These are phyloP conservation scores for Paxillus ammoniavirescens DNA, from an alignment of 768 basidiomycete species.

Conservation along the genomic window DNA sequence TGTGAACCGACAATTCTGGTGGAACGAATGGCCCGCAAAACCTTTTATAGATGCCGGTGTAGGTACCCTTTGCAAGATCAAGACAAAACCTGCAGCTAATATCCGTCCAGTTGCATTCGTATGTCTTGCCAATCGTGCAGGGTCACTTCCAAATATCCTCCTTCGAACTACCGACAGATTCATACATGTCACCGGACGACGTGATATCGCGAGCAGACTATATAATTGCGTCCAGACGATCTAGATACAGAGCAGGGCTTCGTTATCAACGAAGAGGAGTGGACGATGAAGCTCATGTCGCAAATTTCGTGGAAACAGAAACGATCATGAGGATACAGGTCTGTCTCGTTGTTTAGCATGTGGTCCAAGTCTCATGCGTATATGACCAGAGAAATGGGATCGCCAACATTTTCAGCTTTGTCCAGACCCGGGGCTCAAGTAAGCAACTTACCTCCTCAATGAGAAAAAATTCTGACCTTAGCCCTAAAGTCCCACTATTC, in stretches of 20 bases:
- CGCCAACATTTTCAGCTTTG: slow-evolving; percentile 80
- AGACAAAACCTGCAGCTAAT: neutral
- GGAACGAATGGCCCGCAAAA: slow-evolving; percentile 88
- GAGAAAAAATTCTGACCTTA: slow-evolving; percentile 3
- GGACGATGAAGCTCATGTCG: slow-evolving; percentile 90
- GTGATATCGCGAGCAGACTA: slow-evolving; percentile 60
- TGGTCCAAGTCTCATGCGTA: neutral
- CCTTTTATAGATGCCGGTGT: slow-evolving; percentile 89
- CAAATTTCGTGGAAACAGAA: slow-evolving; percentile 96
- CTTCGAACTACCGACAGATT: slow-evolving; percentile 55
- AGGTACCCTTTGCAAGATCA: slow-evolving; percentile 23
- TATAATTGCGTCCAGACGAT: slow-evolving; percentile 80
- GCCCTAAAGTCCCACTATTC: slow-evolving; percentile 74
- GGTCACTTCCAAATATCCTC: slow-evolving; percentile 81
- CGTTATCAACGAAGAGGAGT: slow-evolving; percentile 94
- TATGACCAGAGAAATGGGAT: slow-evolving; percentile 63
- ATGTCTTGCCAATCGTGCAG: slow-evolving; percentile 89
- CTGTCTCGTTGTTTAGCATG: slow-evolving; percentile 12
- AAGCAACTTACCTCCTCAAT: slow-evolving; percentile 1
- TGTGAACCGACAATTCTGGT: slow-evolving; percentile 91
- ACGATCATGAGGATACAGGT: slow-evolving; percentile 84
- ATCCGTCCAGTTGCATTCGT: slow-evolving; percentile 67
- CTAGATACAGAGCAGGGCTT: slow-evolving; percentile 86
- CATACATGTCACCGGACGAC: slow-evolving; percentile 35
- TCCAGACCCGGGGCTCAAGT: slow-evolving; percentile 93